Evolutionary conservation across 2,329 filamentous ascomycete genomes (phyloP).

Genomic region (Ascochyta rabiei): DNA sequence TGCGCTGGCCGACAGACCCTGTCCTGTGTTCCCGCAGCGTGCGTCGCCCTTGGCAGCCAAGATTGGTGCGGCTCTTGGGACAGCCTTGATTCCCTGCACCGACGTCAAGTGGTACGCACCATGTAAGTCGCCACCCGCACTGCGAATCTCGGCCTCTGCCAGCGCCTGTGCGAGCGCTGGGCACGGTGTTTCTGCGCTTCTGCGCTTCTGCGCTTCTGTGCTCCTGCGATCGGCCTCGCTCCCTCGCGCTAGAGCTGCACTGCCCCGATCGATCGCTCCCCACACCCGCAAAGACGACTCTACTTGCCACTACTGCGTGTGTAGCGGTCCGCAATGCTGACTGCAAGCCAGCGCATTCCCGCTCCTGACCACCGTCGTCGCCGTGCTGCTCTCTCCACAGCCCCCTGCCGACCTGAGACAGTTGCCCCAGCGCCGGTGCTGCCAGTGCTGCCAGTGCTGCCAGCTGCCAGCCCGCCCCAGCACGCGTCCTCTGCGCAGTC

Average conservation of each 20-base stretch:
- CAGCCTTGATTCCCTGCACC: constrained; percentile 25
- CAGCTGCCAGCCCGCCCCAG: constrained; percentile 18
- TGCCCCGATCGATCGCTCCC: constrained; percentile 28
- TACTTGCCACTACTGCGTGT: constrained; percentile 29
- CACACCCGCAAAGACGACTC: constrained; percentile 28
- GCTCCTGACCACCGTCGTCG: constrained; percentile 20
- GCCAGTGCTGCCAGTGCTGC: too few relatives aligned
- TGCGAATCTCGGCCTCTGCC: constrained; percentile 2
- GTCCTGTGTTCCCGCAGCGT: constrained; percentile 26
- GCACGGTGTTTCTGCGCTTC: constrained; percentile 9
- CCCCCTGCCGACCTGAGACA: constrained; percentile 39
- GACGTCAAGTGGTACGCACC: constrained; percentile 37
- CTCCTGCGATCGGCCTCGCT: constrained; percentile 17
- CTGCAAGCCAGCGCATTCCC: constrained; percentile 30
- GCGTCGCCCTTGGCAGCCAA: constrained; percentile 35
- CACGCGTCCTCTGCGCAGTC: constrained; percentile 15
- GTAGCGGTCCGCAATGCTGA: constrained; percentile 41
- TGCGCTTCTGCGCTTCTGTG: not conserved
- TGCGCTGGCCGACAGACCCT: constrained; percentile 6
- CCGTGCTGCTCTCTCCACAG: constrained; percentile 19
- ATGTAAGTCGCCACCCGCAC: constrained; percentile 25
- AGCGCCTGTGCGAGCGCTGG: constrained; percentile 12
- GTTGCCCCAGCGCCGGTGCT: constrained; percentile 21
- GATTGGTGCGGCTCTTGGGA: constrained; percentile 31
- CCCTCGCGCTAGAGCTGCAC: constrained; percentile 27